Evolutionary conservation across 768 basidiomycete species (phyloP), one percentile per base, ranked within the genome.

Genomic region (Naganishia antarctica): DNA sequence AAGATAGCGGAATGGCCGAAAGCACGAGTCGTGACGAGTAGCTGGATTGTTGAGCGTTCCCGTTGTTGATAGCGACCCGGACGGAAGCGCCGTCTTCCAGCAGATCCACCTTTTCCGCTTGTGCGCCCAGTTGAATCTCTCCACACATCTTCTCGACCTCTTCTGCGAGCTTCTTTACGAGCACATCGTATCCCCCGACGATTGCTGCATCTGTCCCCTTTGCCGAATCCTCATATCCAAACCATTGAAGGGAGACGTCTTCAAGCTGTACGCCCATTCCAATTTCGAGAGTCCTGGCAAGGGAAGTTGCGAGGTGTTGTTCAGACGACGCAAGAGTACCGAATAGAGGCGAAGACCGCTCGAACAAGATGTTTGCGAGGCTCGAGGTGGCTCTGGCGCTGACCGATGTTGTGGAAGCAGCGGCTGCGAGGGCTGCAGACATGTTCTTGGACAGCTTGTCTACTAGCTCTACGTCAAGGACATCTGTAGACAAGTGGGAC

Each of bases 181-280:
- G 45, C 2, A 66, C 46, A 64, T 73, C 70, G 43, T 75, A 76
- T n/a, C 75, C 75, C 1, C 74, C 74, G 59, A 73, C 69, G 18
- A 74, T 73, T 13, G 71, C 74, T 3, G 75, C 75, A 45, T 76
- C 75, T 1, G 74, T 74, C 0, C 75, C 75, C 44, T 70, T 73
- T 50, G 72, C 74, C 16, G 70, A 66, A 11, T 66, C 68, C 61
- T 76, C 75, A 70, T 74, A 76, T 34, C 75, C 75, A 41, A 73
- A 64, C 74, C 74, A 76, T 44, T 66, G 64, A 13, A 75, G 34
- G 7, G 70, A 70, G 9, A 70, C 71, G 31, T 73, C 69, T 53
- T 76, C 75, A 15, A 76, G 66, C 48, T 70, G 72, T 26, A 75
- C 57, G 3, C 75, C 75, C 15, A 76, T 61, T 0, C 73, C 71